phyloP scores from a whole-genome alignment of 805 yeast species.

The Metschnikowia noctiluminum region DNA sequence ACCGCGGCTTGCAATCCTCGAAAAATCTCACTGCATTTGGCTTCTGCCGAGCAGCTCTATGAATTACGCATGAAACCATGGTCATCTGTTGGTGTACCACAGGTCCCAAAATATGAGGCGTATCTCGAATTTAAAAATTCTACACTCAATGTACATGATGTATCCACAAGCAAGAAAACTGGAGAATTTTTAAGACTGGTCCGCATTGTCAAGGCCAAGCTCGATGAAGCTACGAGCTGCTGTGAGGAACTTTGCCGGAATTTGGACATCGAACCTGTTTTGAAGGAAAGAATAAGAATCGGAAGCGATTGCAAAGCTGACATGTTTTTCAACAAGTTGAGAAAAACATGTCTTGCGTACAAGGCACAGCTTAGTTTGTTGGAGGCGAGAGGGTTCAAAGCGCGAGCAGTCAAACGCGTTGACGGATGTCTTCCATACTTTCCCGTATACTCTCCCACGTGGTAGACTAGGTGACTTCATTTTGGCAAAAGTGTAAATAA shows the following conservation, averaged over 20 bases:
- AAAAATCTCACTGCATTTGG: neutral
- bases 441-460: constrained; percentile 11
- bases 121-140: constrained; percentile 14
- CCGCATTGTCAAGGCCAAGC: neutral
- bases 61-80: constrained; percentile 72
- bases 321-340: constrained; percentile 9
- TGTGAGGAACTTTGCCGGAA: constrained; percentile 7
- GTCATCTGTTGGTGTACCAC: constrained; percentile 76
- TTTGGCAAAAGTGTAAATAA: no score
- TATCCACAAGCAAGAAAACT: neutral
- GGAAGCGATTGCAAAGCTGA: constrained; percentile 5
- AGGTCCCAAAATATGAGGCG: constrained; percentile 49
- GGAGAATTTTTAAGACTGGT: neutral
- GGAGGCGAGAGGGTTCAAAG: neutral
- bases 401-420: constrained; percentile 3
- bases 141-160: neutral
- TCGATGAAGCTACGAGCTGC: constrained; percentile 3
- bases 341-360: constrained; percentile 14
- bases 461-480: neutral
- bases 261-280: constrained; percentile 5
- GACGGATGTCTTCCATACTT: constrained; percentile 11
- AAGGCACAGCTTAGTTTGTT: constrained; percentile 5
- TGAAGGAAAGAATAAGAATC: constrained; percentile 4
- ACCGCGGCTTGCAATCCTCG: neutral
- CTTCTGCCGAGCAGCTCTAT: constrained; percentile 22